Base-by-base conservation (phyloP, 495 filamentous ascomycete species). In the Hypoxylon perforatum region DNA sequence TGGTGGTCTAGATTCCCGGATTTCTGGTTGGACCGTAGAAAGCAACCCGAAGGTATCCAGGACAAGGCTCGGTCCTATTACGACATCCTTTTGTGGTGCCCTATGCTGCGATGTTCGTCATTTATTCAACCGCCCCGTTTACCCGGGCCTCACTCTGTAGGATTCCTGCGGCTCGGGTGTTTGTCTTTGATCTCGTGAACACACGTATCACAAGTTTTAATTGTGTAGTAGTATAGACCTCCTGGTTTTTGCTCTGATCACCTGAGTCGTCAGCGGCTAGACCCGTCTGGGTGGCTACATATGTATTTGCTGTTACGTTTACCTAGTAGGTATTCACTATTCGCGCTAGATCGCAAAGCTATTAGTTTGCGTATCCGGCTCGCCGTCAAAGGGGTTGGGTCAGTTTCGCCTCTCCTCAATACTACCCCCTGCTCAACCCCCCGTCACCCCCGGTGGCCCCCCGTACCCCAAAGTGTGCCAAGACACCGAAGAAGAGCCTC, bases 401-500 rank as follows among this genome's bases (percentile, higher is more conserved):
- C 14, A 49, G 30, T 60, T 36, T 22, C 42, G 35, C 54, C 48
- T 59, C 54, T 57, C 62, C 48, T 59, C 55, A 53, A 33, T n/a
- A 11, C 35, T 59, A 38, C 53, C 54, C 56, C 62, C 48, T 59
- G 47, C 52, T 30, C 33, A 38, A 18, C 22, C 42, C 57, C 39
- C 46, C 38, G 39, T 7, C 45, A 28, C 35, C 50, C 23, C 51
- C 21, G 21, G 44, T 17, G 30, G 11, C 35, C 59, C 25, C 59
- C 65, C 47, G 49, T 57, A 62, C 57, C 64, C 64, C 47, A 67
- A 62, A n/a, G n/a, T n/a, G 28, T 42, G 66, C 66, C 66, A 70
- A 70, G 67, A 57, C 67, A 59, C 67, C 67, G 67, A 70, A 36
- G 67, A 70, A 70, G 61, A 70, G 57, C 67, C 67, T 65, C 67